A percentile compares a stretch with the other conserved stretches of the same genome.
phyloP scores from a whole-genome alignment of 441 rosid species.

The Corymbia calophylla region DNA sequence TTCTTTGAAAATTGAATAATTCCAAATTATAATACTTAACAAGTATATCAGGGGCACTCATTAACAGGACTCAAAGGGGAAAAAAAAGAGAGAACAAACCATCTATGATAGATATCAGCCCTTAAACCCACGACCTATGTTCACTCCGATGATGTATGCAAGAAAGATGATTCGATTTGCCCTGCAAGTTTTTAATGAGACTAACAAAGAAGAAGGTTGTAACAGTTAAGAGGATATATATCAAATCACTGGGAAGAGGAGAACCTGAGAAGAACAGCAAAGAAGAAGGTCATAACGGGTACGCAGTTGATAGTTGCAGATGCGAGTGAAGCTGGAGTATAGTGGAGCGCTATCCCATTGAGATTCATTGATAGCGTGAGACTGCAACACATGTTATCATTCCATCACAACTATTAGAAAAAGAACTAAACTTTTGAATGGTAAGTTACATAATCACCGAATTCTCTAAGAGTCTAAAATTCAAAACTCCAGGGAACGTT shows the following conservation, averaged over 20 bases:
- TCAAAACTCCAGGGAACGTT: background rate
- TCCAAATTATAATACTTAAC: too few relatives aligned
- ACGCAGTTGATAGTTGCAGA: constrained; percentile 6
- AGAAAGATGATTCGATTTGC: too few relatives aligned
- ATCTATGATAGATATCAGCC: too few relatives aligned
- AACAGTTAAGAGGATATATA: background rate
- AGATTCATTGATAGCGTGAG: constrained; percentile 4
- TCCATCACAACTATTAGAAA: background rate
- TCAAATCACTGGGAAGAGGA: background rate
- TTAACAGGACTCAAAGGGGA: too few relatives aligned
- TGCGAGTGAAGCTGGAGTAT: constrained; percentile 13
- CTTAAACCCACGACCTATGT: too few relatives aligned
- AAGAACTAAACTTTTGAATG: background rate
- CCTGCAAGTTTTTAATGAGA: too few relatives aligned
- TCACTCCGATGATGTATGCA: too few relatives aligned
- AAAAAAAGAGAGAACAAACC: too few relatives aligned
- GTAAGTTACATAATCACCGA: background rate
- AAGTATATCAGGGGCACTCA: too few relatives aligned
- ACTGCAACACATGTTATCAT: background rate
- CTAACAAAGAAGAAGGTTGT: too few relatives aligned
- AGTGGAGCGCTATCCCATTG: constrained; percentile 5
- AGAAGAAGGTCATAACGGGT: constrained; percentile 13
- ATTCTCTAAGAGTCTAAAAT: background rate
- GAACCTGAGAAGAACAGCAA: constrained; percentile 18
- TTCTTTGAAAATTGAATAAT: too few relatives aligned